phyloP scores from a whole-genome alignment of 1,284 basidiomycete species.

The Prillingera fragicola region DNA sequence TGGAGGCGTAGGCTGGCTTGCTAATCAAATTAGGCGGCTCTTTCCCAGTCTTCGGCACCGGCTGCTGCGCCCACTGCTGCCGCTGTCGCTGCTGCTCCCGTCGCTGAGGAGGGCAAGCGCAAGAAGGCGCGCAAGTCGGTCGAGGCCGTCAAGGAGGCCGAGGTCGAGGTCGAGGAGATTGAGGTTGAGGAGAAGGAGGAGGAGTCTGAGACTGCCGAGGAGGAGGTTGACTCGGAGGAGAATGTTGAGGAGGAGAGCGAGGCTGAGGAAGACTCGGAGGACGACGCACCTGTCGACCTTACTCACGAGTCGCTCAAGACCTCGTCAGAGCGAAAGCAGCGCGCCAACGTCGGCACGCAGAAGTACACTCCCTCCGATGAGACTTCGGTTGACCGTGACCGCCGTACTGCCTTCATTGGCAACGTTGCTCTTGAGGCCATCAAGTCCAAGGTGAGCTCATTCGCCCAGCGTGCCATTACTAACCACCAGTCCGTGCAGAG shows the following conservation, averaged over 20 bases:
- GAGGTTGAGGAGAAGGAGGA: slow-evolving; percentile 12
- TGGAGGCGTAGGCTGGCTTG: neutral
- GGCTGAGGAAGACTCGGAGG: slow-evolving; percentile 24
- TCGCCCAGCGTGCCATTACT: neutral
- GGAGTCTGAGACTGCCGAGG: slow-evolving; percentile 20
- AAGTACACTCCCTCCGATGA: slow-evolving; percentile 60
- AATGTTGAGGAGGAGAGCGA: slow-evolving; percentile 24
- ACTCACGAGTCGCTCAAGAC: slow-evolving; percentile 46
- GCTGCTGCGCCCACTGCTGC: slow-evolving; percentile 23
- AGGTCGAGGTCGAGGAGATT: no score
- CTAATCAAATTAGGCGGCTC: neutral
- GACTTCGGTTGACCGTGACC: slow-evolving; percentile 63
- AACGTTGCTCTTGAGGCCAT: slow-evolving; percentile 75
- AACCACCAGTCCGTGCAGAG: slow-evolving; percentile 3
- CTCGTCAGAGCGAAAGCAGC: slow-evolving; percentile 11
- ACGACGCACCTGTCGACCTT: slow-evolving; percentile 25
- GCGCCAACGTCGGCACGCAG: slow-evolving; percentile 23
- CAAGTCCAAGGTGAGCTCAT: slow-evolving; percentile 61
- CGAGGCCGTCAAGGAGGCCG: slow-evolving; percentile 25
- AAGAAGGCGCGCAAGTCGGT: slow-evolving; percentile 14
- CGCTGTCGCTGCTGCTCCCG: slow-evolving; percentile 1
- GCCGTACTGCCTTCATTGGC: slow-evolving; percentile 87
- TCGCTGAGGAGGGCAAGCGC: slow-evolving; percentile 5
- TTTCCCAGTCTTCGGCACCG: slow-evolving; percentile 13
- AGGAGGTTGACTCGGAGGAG: neutral